Base-by-base conservation (phyloP, 164 flowering plant genomes). In the Sedum album region DNA sequence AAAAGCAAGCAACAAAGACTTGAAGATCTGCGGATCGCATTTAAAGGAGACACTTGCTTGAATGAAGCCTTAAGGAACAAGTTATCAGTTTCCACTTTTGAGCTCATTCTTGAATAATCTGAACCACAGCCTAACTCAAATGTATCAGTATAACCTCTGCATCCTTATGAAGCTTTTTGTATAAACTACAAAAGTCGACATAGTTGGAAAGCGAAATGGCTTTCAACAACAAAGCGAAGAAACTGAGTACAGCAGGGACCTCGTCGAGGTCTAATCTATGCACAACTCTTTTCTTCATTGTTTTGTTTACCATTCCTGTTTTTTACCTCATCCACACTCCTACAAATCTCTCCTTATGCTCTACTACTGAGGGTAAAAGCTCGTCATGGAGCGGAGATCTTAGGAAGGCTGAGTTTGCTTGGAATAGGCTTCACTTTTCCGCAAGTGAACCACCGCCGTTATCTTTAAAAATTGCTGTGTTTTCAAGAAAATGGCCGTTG, bases 321-420 rank as follows among this genome's bases (percentile, higher is more conserved):
- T 77, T 88, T 5, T 82, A 86, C 66, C 83, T 87, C 80, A 86
- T 84, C 67, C 87, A 74, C 71, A 75, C 80, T 46, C 70, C 88
- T 8, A 70, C 82, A 49, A 65, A 76, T 31, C 26, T 76, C 55
- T 62, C 80, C 67, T 57, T 77, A 26, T 74, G 79, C 71, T 57
- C 73, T 41, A 23, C 73, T 68, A 6, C 66, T 74, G 35, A 25
- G 6, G 0, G 46, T 46, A 23, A 63, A 9, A 76, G 72, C 6
- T 90, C 84, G 84, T 81, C 90, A 11, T 90, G 85, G 84, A 80
- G 89, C 10, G 95, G 96, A 0, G 89, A 93, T 46, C 96, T 93
- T 18, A 86, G 84, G 0, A n/a, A 5, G 0, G 86, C 90, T 1
- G 71, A 80, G 55, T 93, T 93, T 39, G 81, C 98, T 0, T 93